Evolutionary conservation across 2,329 filamentous ascomycete species (phyloP).

Genomic region (Penicillium paneum): DNA sequence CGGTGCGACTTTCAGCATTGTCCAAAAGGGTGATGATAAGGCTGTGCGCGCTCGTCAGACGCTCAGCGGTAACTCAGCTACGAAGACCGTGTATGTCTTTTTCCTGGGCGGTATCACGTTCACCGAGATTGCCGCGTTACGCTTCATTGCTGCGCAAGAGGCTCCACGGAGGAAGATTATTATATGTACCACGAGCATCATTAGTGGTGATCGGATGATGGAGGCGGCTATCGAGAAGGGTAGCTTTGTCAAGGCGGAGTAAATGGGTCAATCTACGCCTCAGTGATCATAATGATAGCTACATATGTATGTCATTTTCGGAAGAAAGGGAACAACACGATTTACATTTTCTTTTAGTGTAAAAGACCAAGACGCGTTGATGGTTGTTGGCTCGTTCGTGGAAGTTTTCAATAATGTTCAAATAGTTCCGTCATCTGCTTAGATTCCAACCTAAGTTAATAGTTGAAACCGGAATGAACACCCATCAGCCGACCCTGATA

Average conservation of each 20-base stretch:
- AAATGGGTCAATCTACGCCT: conserved; percentile 2
- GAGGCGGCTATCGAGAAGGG: conserved; percentile 74
- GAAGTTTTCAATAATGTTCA: background rate
- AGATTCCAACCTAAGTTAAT: conserved; percentile 20
- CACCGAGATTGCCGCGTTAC: conserved; percentile 88
- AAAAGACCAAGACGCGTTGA: background rate
- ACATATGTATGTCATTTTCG: background rate
- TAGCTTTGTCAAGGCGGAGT: conserved; percentile 50
- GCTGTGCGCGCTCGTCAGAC: conserved; percentile 82
- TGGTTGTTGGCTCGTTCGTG: background rate
- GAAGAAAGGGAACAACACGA: background rate
- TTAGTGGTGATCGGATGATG: conserved; percentile 88
- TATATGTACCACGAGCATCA: conserved; percentile 87
- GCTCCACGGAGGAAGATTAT: conserved; percentile 77
- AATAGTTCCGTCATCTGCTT: background rate
- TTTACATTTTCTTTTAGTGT: background rate
- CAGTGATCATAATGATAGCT: background rate
- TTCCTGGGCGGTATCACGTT: conserved; percentile 97
- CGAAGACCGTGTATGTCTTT: conserved; percentile 91
- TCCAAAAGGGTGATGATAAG: conserved; percentile 89
- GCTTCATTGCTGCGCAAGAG: conserved; percentile 85
- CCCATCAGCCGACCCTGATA: conserved; percentile 76
- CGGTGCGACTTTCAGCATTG: conserved; percentile 85
- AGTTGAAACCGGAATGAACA: conserved; percentile 53
- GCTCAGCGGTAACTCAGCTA: conserved; percentile 68